Evolutionary conservation across 1,139 yeast genomes (phyloP), one percentile per base, ranked within the genome.

Genomic region (Lodderomyces margitis): DNA sequence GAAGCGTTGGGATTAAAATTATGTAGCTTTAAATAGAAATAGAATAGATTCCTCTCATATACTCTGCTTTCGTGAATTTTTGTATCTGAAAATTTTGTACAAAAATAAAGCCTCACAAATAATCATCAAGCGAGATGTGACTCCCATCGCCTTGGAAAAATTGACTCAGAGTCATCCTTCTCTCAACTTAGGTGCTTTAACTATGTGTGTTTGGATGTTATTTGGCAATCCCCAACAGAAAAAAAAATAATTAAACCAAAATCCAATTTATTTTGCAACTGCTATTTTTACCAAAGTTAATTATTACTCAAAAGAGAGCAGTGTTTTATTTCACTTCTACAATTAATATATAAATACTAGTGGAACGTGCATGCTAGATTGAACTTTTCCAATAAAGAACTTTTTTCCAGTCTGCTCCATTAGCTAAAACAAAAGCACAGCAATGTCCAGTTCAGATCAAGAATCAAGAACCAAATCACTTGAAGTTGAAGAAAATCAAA

Each of bases 141-240:
- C 19, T 28, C 32, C 16, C 32, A 28, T 28, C 19, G n/a, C n/a
- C 7, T 11, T 27, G 10, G 8, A n/a, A 34, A 40, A 23, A 19
- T 33, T 40, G 48, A 45, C 48, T 45, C 45, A 32, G 34, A 45
- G 48, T 45, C 48, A 45, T 41, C 28, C n/a, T 34, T 8, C 8
- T n/a, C 16, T 19, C 7, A 15, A 12, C 12, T 15, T 12, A 10
- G 32, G 21, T 32, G 21, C 14, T 4, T 32, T 38, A 32, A 38
- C 6, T 42, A 38, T 42, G 41, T 17, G 21, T 38, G 41, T 25
- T 35, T 39, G 45, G 45, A 24, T 38, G 42, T 27, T 24, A 34
- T 12, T 19, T 8, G 32, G 14, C 8, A 8, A 6, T 34, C 35
- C 32, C 34, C 36, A 38, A 34, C 35, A 36, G 34, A 36, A 25